Conservation (phyloP, 2,329 filamentous ascomycete genomes). For the Aspergillus niger region DNA sequence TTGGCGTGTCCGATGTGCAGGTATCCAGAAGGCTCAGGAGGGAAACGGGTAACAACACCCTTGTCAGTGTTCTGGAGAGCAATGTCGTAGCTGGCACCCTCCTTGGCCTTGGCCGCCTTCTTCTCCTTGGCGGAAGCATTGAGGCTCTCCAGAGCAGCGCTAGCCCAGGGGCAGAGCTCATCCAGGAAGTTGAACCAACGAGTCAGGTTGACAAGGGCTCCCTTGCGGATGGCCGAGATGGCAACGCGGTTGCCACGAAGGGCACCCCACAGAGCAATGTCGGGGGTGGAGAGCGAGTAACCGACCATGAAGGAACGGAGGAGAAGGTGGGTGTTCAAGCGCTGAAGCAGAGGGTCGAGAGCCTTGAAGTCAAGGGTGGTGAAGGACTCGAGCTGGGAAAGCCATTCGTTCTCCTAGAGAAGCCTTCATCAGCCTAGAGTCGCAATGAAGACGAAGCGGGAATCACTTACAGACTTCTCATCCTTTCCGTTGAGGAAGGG, state of each 20-base stretch:
- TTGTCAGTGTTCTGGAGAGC: constrained; percentile 80
- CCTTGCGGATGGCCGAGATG: constrained; percentile 76
- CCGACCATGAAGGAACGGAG: constrained; percentile 84
- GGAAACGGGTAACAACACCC: constrained; percentile 88
- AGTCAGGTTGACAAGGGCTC: constrained; percentile 71
- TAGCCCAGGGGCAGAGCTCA: constrained; percentile 74
- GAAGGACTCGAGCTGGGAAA: constrained; percentile 55
- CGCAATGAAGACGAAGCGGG: neutral
- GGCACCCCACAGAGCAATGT: constrained; percentile 80
- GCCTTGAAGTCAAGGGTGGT: constrained; percentile 74
- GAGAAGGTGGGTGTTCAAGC: constrained; percentile 83
- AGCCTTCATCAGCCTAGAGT: constrained; percentile 8
- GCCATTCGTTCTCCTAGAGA: constrained; percentile 55
- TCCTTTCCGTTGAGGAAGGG: constrained; percentile 42
- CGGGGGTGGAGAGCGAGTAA: constrained; percentile 73
- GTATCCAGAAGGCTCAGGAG: constrained; percentile 93
- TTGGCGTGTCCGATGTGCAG: constrained; percentile 96
- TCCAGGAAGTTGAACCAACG: constrained; percentile 90
- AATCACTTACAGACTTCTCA: constrained; percentile 34
- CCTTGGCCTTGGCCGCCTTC: constrained; percentile 69
- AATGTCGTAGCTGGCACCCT: constrained; percentile 86
- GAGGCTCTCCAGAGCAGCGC: constrained; percentile 68
- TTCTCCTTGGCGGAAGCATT: constrained; percentile 70
- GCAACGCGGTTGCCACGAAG: constrained; percentile 84
- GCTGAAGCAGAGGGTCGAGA: constrained; percentile 71